Evolutionary conservation across 169 alveolate genomes (phyloP), one percentile per base, ranked within the genome.

Genomic region (Plasmodium gonderi): DNA sequence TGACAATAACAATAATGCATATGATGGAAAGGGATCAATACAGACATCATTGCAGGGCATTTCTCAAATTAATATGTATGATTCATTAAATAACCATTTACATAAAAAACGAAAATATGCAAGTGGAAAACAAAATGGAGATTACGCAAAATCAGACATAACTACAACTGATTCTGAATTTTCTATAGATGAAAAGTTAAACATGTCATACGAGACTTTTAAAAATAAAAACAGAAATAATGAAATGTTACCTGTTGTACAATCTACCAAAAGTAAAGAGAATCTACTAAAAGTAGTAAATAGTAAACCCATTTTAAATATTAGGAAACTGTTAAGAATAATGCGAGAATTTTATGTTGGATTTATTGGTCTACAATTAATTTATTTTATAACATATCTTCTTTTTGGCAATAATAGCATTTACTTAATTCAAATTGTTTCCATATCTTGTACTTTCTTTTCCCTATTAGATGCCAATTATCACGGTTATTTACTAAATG

Each of bases 111-210:
- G 40, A 72, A 82, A 45, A 26, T 44, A 68, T 5, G 26, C 36
- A 31, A 42, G 40, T 54, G 36, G 42, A 12, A 75, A 51, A 85
- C 38, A 47, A n/a, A 31, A 47, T 68, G 36, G 9, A 51, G 54
- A 81, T 26, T 85, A 74, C 72, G 47, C 76, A 7, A 85, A 44
- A 60, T 72, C 85, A 51, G 87, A 85, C 17, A 54, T 75, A 40
- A 85, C 92, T 77, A 85, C 92, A 85, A 85, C 92, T 26, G 92
- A 85, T 85, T 85, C 92, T 2, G 92, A 85, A 51, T 85, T 29
- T 77, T 49, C 64, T 33, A 51, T 85, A 36, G 78, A 75, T 85
- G 92, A 85, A 54, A 85, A 85, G 26, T 44, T 74, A 20, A 38
- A 75, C 29, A 68, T 81, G 45, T 69, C 91, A 14, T 81, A 81